Conservation (phyloP, 345 rosid genomes). For the Hypericum perforatum region DNA sequence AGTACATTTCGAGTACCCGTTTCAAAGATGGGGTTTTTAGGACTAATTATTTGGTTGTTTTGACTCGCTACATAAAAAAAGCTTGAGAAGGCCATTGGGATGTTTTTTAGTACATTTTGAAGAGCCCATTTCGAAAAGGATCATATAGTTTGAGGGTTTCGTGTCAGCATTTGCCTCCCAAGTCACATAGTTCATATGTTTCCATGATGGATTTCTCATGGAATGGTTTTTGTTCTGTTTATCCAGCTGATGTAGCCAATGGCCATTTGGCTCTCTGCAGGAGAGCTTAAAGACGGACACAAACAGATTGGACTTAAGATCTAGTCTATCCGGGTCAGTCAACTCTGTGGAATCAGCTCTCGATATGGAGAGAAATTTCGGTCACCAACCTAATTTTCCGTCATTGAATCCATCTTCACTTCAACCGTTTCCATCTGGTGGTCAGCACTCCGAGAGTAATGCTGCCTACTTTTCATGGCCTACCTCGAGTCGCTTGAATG, state of each 20-base stretch:
- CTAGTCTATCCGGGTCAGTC: slow-evolving; percentile 48
- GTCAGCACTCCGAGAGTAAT: slow-evolving; percentile 74
- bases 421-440: slow-evolving; percentile 61
- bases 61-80: no score
- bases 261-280: slow-evolving; percentile 14
- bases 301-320: slow-evolving; percentile 32
- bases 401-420: slow-evolving; percentile 45
- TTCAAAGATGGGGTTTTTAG: background rate
- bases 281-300: slow-evolving; percentile 44
- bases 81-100: no score
- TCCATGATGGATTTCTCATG: no score
- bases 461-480: slow-evolving; percentile 99
- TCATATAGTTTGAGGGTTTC: no score
- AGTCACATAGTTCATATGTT: no score
- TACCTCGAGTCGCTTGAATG: slow-evolving; percentile 61
- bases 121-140: slow-evolving; percentile 4
- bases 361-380: slow-evolving; percentile 58
- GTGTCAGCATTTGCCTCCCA: no score
- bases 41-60: no score
- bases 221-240: background rate
- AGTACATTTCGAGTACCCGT: background rate
- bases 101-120: no score
- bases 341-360: slow-evolving; percentile 65
- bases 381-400: slow-evolving; percentile 33
- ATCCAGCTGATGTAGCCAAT: slow-evolving; percentile 11